Evolutionary conservation across 352 stramenopile species (phyloP).

Genomic region (Pythium pectinolyticum): DNA sequence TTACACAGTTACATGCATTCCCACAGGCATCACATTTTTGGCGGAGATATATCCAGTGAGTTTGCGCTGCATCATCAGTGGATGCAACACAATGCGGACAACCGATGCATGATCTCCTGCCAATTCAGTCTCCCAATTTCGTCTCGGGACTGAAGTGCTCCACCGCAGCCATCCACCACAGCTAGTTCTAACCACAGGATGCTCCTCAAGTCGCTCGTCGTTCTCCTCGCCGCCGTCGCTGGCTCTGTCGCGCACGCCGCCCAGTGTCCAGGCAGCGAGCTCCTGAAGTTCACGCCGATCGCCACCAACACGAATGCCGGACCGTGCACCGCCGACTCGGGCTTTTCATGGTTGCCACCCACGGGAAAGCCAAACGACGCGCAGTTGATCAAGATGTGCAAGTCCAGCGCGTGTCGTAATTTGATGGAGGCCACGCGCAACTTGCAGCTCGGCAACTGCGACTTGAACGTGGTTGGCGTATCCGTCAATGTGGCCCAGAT

Average conservation of each 20-base stretch:
- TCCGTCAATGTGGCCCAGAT: slow-evolving; percentile 22
- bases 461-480: slow-evolving; percentile 15
- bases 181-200: too few species aligned
- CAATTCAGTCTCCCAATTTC: too few species aligned
- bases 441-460: slow-evolving; percentile 11
- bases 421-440: slow-evolving; percentile 11
- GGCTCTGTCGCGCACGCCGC: slow-evolving; percentile 2
- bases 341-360: slow-evolving; percentile 22
- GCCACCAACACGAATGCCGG: slow-evolving; percentile 1
- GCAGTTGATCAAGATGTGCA: slow-evolving; percentile 27
- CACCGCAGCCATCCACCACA: too few species aligned
- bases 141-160: too few species aligned
- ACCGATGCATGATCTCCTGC: too few species aligned
- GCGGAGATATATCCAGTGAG: too few species aligned
- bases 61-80: too few species aligned
- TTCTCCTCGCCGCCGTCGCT: too few species aligned
- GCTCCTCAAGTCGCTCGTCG: too few species aligned
- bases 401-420: slow-evolving; percentile 1
- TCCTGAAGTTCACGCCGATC: slow-evolving; percentile 11
- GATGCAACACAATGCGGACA: too few species aligned
- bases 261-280: slow-evolving; percentile 4
- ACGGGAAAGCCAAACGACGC: slow-evolving; percentile 15
- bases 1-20: too few species aligned
- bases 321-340: slow-evolving; percentile 11
- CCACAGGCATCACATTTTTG: too few species aligned